phyloP scores from a whole-genome alignment of 2,329 filamentous ascomycete species.

The Alternaria panax region DNA sequence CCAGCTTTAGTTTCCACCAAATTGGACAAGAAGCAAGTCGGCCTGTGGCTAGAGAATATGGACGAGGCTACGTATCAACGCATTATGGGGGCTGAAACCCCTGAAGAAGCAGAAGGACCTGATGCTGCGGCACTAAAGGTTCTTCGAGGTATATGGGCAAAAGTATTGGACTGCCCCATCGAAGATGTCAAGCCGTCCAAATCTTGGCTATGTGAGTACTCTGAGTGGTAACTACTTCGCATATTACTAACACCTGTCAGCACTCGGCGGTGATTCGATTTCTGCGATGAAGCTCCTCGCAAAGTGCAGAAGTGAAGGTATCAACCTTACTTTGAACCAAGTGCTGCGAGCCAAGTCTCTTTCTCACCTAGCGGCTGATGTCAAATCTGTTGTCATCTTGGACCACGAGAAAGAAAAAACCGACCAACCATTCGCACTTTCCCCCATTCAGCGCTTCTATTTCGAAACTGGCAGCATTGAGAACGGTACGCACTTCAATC shows the following conservation, averaged over 20 bases:
- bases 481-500: conserved; percentile 54
- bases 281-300: conserved; percentile 45
- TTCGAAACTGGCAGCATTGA: conserved; percentile 45
- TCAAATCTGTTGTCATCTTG: conserved; percentile 13
- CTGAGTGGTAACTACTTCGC: neutral
- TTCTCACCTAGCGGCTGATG: conserved; percentile 34
- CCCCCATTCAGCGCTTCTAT: conserved; percentile 57
- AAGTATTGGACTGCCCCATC: conserved; percentile 50
- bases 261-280: conserved; percentile 46
- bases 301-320: conserved; percentile 41
- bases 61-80: conserved; percentile 51
- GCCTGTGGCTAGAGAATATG: conserved; percentile 55
- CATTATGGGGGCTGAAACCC: conserved; percentile 50
- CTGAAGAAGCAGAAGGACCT: conserved; percentile 23
- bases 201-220: conserved; percentile 41
- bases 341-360: conserved; percentile 44
- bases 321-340: conserved; percentile 42
- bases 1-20: conserved; percentile 41
- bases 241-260: conserved; percentile 19
- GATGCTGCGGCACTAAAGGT: conserved; percentile 18
- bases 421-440: conserved; percentile 51
- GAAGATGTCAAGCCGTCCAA: conserved; percentile 35
- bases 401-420: conserved; percentile 26
- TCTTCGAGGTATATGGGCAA: conserved; percentile 51
- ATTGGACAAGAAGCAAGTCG: conserved; percentile 44